Conservation (phyloP, 2,329 filamentous ascomycete genomes). For the Periconia digitata region DNA sequence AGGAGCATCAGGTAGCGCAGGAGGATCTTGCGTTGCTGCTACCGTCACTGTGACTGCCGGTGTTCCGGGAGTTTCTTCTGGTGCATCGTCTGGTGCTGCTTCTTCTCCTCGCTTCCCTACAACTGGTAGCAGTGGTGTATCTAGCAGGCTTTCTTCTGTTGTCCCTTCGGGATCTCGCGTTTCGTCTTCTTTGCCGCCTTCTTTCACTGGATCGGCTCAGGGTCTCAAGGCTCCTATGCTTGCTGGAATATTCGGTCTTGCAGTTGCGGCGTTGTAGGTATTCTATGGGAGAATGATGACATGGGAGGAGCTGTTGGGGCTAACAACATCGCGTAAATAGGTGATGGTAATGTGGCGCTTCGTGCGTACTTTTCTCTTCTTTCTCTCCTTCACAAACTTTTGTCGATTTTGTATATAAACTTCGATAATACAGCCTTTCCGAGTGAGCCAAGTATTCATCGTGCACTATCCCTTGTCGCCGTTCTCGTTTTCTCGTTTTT, state of each 20-base stretch:
- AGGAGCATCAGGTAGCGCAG: background rate
- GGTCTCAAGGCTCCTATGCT: background rate
- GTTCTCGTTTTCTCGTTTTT: too few relatives aligned
- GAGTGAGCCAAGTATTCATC: too few relatives aligned
- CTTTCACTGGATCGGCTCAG: background rate
- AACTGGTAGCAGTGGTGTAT: too few relatives aligned
- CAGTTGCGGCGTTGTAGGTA: background rate
- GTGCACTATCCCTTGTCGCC: too few relatives aligned
- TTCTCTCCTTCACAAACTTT: background rate
- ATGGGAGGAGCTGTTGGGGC: too few relatives aligned
- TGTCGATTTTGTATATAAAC: background rate
- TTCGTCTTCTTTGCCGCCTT: background rate
- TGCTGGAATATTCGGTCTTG: background rate
- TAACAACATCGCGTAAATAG: too few relatives aligned
- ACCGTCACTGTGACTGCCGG: background rate
- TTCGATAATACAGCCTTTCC: too few relatives aligned
- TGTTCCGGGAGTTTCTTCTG: background rate
- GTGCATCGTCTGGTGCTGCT: too few relatives aligned
- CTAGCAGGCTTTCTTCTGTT: background rate
- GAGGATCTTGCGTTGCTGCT: background rate
- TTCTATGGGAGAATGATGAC: background rate
- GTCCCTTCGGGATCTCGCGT: background rate
- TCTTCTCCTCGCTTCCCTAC: background rate
- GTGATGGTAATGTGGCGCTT: too few relatives aligned
- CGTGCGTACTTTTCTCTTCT: background rate